Base-by-base conservation (phyloP, 768 basidiomycete species). In the Suillus plorans region DNA sequence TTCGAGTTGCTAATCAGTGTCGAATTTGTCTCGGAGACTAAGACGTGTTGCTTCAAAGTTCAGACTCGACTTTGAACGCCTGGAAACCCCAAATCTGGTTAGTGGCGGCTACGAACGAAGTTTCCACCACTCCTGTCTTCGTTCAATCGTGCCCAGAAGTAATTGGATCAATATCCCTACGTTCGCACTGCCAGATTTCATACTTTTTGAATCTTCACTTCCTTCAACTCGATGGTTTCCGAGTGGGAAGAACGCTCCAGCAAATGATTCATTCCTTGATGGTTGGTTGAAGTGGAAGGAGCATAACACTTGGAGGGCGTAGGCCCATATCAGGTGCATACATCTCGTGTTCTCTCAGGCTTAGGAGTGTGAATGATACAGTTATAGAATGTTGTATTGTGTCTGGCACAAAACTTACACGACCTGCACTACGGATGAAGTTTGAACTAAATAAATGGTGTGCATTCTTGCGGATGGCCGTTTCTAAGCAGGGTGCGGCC, bases 191-290 rank as follows among this genome's bases (percentile, higher is more conserved):
- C 81, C 91, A 0, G 71, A 80, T 5, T 91, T 87, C 74, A 80
- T 94, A 45, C 78, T 93, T 9, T 89, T 86, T 69, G 84, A 90
- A 52, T 79, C 86, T 31, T 88, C 89, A 9, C 75, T 91, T 39
- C 92, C 92, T 6, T 31, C 8, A 88, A 89, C 70, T 77, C 93
- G 66, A 84, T 76, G 67, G 79, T 85, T 14, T 68, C 73, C 1
- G 88, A 93, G 66, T 94, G 91, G 91, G 86, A 91, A 68, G 90
- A 91, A 64, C 86, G 85, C 65, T 92, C 92, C 70, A 80, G 77
- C 59, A 80, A 86, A 63, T 79, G 92, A 49, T 94, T 92, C 76
- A 76, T 91, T 14, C 92, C 92, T 7, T 84, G 89, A n/a, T 93
- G 90, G 90, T 36, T 9, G 36, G 36, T 70, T 70, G 36, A 90